Evolutionary conservation across 768 basidiomycete species (phyloP).

Genomic region (Solioccasus polychromus): DNA sequence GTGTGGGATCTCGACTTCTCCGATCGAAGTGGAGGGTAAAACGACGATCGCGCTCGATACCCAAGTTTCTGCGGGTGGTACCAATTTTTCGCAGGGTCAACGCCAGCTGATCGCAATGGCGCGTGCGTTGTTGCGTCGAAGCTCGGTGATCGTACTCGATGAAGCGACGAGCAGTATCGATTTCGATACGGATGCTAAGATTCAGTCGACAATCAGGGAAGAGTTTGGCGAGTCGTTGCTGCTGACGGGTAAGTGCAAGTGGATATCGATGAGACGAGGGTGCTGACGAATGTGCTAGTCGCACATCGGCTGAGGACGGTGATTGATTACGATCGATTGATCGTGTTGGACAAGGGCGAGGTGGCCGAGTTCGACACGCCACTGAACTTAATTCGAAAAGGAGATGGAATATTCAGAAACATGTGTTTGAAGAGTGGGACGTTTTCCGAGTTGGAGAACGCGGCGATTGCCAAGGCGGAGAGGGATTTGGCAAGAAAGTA

Average conservation of each 20-base stretch:
- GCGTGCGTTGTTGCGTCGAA: slow-evolving; percentile 68
- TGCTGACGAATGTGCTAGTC: slow-evolving; percentile 29
- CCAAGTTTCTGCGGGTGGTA: slow-evolving; percentile 79
- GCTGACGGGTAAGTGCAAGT: slow-evolving; percentile 54
- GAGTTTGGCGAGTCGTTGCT: slow-evolving; percentile 77
- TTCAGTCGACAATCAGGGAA: slow-evolving; percentile 82
- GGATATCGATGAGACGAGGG: slow-evolving; percentile 4
- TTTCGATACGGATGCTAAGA: slow-evolving; percentile 86
- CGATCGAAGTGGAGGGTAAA: slow-evolving; percentile 57
- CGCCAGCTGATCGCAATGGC: slow-evolving; percentile 87
- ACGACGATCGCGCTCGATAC: slow-evolving; percentile 66
- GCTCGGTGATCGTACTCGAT: slow-evolving; percentile 73
- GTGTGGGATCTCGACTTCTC: slow-evolving; percentile 37
- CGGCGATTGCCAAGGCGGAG: slow-evolving; percentile 45
- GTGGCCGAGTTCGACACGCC: slow-evolving; percentile 73
- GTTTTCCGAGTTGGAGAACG: slow-evolving; percentile 57
- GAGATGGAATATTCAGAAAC: slow-evolving; percentile 60
- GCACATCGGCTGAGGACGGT: slow-evolving; percentile 76
- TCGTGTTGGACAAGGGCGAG: slow-evolving; percentile 63
- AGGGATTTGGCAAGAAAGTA: slow-evolving; percentile 5
- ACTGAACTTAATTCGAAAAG: slow-evolving; percentile 58
- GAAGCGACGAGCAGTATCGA: slow-evolving; percentile 88
- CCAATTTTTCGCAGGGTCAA: slow-evolving; percentile 93
- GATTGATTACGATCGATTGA: slow-evolving; percentile 76
- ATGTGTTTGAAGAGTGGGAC: slow-evolving; percentile 75